A percentile compares a stretch with the other conserved stretches of the same genome.
Conservation (phyloP, 2,329 filamentous ascomycete genomes). For the Balansia obtecta region DNA sequence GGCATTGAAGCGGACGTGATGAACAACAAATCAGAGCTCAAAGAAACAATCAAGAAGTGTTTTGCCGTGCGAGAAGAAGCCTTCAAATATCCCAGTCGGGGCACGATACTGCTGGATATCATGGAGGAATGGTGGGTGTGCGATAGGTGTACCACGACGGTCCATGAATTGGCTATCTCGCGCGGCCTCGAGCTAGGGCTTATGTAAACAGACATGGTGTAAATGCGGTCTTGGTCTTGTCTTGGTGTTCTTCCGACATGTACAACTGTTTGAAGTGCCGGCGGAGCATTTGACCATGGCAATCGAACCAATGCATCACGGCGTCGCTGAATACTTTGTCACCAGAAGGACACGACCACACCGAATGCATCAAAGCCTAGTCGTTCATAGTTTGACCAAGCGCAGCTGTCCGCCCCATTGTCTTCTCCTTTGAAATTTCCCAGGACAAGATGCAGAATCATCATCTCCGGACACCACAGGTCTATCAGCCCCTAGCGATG, state of each 20-base stretch:
- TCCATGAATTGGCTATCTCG: neutral
- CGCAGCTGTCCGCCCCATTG: neutral
- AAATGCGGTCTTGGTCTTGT: neutral
- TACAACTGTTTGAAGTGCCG: neutral
- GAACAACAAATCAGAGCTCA: neutral
- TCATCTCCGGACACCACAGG: neutral
- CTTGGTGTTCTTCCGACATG: neutral
- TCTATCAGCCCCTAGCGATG: neutral
- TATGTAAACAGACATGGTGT: neutral
- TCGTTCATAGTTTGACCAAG: neutral
- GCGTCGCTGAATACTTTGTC: neutral
- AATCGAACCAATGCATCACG: neutral
- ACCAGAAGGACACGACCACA: neutral
- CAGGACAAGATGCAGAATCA: neutral
- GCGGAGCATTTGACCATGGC: neutral
- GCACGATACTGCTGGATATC: neutral
- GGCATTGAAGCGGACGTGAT: constrained; percentile 1
- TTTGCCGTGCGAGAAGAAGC: neutral
- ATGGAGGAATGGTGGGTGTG: constrained; percentile 3
- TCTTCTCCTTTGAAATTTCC: neutral
- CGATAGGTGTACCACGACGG: neutral
- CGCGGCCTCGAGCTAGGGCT: constrained; percentile 1
- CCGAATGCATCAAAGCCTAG: neutral
- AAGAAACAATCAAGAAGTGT: constrained; percentile 1
- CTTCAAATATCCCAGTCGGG: neutral